A percentile compares a stretch with the other conserved stretches of the same genome.
These are phyloP conservation scores for Pythium apleroticum DNA, from an alignment of 352 stramenopile genomes.

Conservation along the genomic window DNA sequence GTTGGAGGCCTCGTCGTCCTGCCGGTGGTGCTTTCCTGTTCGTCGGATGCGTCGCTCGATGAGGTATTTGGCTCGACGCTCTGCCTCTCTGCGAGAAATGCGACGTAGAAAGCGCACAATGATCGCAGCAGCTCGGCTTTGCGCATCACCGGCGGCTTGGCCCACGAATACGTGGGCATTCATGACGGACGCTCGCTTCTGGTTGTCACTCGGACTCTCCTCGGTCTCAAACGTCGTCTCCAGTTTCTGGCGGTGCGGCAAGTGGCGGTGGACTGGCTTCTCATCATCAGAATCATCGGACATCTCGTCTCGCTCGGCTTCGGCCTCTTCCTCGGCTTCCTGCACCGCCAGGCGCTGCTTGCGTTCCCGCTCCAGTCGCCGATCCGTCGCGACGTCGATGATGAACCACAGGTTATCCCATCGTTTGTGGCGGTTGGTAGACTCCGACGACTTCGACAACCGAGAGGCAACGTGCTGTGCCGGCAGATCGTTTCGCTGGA, in stretches of 20 bases:
- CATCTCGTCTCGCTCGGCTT: background rate
- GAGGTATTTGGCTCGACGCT: conserved; percentile 30
- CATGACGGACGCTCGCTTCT: conserved; percentile 17
- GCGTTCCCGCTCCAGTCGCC: background rate
- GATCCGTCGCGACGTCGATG: conserved; percentile 14
- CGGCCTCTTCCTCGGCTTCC: conserved; percentile 13
- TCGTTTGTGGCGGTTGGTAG: background rate
- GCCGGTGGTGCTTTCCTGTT: conserved; percentile 21
- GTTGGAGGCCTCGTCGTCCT: conserved; percentile 19
- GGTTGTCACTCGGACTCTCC: background rate
- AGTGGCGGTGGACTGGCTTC: background rate
- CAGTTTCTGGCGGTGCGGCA: background rate
- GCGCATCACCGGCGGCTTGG: conserved; percentile 25
- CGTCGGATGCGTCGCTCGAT: conserved; percentile 34
- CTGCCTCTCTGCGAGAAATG: conserved; percentile 32
- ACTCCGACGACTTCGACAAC: background rate
- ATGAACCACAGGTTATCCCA: conserved; percentile 33
- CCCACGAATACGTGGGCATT: conserved; percentile 15
- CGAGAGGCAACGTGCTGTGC: conserved; percentile 8
- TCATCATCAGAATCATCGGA: conserved; percentile 8
- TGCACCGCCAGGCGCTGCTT: conserved; percentile 13
- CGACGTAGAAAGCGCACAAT: conserved; percentile 59
- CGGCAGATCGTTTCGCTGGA: conserved; percentile 22
- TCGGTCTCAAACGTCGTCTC: background rate
- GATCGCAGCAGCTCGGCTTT: conserved; percentile 48